phyloP scores from a whole-genome alignment of 2,329 filamentous ascomycete genomes.

The Stemphylium vesicarium region DNA sequence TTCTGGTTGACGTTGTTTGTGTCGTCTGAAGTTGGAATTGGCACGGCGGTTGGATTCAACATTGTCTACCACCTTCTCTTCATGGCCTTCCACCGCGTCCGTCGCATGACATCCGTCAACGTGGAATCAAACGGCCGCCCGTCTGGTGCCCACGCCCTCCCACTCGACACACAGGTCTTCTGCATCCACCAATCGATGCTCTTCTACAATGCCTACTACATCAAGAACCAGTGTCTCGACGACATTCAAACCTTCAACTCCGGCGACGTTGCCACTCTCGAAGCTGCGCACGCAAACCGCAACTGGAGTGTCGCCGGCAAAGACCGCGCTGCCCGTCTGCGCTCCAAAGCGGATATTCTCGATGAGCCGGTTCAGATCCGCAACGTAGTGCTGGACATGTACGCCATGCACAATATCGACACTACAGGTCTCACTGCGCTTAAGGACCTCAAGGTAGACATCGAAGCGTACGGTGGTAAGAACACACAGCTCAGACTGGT shows the following conservation, averaged over 20 bases:
- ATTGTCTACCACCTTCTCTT: slow-evolving; percentile 62
- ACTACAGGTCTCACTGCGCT: slow-evolving; percentile 60
- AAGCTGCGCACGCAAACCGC: slow-evolving; percentile 49
- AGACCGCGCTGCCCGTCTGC: slow-evolving; percentile 56
- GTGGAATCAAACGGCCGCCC: slow-evolving; percentile 13
- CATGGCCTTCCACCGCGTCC: slow-evolving; percentile 60
- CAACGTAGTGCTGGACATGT: slow-evolving; percentile 61
- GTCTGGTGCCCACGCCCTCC: slow-evolving; percentile 28
- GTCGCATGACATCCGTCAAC: slow-evolving; percentile 25
- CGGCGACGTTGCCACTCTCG: slow-evolving; percentile 47
- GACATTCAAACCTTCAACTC: slow-evolving; percentile 57
- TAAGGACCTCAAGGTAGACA: slow-evolving; percentile 56
- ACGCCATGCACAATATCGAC: slow-evolving; percentile 60
- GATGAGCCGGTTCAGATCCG: slow-evolving; percentile 51
- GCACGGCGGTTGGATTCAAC: slow-evolving; percentile 59
- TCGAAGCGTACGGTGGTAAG: slow-evolving; percentile 58
- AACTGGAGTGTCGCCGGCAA: slow-evolving; percentile 63
- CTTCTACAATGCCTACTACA: slow-evolving; percentile 66
- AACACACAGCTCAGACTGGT: slow-evolving; percentile 58
- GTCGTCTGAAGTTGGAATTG: slow-evolving; percentile 66
- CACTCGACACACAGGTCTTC: slow-evolving; percentile 62
- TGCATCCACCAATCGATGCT: slow-evolving; percentile 64
- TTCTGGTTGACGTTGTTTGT: slow-evolving; percentile 70
- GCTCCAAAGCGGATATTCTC: slow-evolving; percentile 48
- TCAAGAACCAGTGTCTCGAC: slow-evolving; percentile 59